A percentile compares a stretch with the other conserved stretches of the same genome.
Conservation (phyloP, 2,329 filamentous ascomycete genomes). For the Colletotrichum sp. region DNA sequence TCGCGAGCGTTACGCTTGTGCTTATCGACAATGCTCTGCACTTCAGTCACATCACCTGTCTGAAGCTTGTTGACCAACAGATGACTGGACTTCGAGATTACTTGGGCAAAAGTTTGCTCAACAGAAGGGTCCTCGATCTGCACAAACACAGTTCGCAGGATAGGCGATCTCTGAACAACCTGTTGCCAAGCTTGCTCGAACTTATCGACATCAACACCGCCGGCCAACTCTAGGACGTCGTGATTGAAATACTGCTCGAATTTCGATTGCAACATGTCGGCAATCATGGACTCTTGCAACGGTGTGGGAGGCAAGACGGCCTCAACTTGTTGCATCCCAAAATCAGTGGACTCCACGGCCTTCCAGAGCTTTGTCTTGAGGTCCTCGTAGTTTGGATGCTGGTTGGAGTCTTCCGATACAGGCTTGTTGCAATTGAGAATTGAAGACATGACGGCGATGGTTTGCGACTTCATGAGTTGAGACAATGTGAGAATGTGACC, state of each 20-base stretch:
- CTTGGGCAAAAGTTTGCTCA: conserved; percentile 54
- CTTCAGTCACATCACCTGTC: conserved; percentile 34
- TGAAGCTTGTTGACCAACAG: conserved; percentile 25
- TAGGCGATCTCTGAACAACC: conserved; percentile 67
- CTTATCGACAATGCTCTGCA: conserved; percentile 38
- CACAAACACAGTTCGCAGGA: conserved; percentile 77
- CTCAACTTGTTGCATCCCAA: conserved; percentile 51
- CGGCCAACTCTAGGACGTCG: conserved; percentile 70
- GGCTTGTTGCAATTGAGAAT: conserved; percentile 8
- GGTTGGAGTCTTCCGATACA: conserved; percentile 23
- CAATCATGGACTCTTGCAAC: conserved; percentile 85
- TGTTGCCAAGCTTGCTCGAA: conserved; percentile 67
- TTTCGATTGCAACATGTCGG: conserved; percentile 78
- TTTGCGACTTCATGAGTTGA: conserved; percentile 75
- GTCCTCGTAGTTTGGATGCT: conserved; percentile 9
- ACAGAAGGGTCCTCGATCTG: conserved; percentile 67
- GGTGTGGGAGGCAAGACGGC: conserved; percentile 77
- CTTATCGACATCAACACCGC: conserved; percentile 56
- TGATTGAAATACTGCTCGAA: conserved; percentile 86
- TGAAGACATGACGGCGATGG: conserved; percentile 64
- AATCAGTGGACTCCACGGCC: conserved; percentile 38
- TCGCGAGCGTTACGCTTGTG: conserved; percentile 42
- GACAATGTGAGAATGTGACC: conserved; percentile 72
- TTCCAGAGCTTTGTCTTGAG: conserved; percentile 38
- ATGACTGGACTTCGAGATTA: conserved; percentile 36